Conservation (phyloP, 1,284 basidiomycete genomes). For the Farysia itapuensis region DNA sequence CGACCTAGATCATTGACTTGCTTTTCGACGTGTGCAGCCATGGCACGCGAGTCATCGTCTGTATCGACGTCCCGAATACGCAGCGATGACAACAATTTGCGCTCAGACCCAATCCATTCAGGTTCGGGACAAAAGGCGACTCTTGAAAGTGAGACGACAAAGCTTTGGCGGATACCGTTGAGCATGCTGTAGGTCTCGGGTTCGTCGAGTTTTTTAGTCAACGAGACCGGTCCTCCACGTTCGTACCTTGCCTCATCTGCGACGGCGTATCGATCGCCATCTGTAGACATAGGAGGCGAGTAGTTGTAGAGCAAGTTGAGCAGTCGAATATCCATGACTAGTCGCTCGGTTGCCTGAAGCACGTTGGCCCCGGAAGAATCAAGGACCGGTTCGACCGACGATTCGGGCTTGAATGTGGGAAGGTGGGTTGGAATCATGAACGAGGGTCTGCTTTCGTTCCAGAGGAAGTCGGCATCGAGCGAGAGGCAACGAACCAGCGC, state of each 20-base stretch:
- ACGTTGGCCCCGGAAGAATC: slow-evolving; percentile 17
- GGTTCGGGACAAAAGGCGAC: slow-evolving; percentile 50
- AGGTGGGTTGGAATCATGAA: slow-evolving; percentile 14
- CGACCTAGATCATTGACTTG: slow-evolving; percentile 8
- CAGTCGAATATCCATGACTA: slow-evolving; percentile 38
- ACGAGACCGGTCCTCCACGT: slow-evolving; percentile 13
- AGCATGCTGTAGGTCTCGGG: slow-evolving; percentile 44
- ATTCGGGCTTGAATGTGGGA: background rate
- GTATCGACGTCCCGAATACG: background rate
- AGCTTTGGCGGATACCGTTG: slow-evolving; percentile 51
- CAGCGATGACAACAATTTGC: slow-evolving; percentile 7
- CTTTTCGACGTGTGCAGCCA: slow-evolving; percentile 9
- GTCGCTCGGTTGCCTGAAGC: slow-evolving; percentile 36
- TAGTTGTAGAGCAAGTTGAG: slow-evolving; percentile 45
- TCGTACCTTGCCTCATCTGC: slow-evolving; percentile 4
- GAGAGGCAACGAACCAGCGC: slow-evolving; percentile 41
- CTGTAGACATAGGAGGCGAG: slow-evolving; percentile 13
- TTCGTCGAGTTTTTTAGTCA: slow-evolving; percentile 37
- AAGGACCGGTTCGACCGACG: background rate
- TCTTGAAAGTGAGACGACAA: slow-evolving; percentile 40
- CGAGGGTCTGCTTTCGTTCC: slow-evolving; percentile 23
- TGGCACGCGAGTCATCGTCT: background rate
- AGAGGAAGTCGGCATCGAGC: slow-evolving; percentile 39
- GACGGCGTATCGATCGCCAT: background rate
- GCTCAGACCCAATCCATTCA: slow-evolving; percentile 37